A percentile compares a stretch with the other conserved stretches of the same genome.
Evolutionary conservation across 225 moss, liverwort and hornwort genomes (phyloP).

Genomic region (Bryum argenteum): DNA sequence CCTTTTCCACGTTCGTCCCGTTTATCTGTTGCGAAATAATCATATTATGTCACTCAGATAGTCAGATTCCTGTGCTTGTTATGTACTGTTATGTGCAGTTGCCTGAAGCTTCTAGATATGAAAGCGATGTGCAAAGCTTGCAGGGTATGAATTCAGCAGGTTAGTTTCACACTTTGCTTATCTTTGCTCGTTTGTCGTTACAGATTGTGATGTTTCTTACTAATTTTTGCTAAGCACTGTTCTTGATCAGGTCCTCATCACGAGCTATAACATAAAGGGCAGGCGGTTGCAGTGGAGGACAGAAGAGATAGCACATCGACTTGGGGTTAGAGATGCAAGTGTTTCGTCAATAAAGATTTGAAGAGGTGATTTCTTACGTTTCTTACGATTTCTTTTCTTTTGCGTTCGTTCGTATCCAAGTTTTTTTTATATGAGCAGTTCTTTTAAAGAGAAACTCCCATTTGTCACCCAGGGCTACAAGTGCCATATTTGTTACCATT

Average conservation of each 20-base stretch:
- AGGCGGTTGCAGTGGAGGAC: constrained; percentile 15
- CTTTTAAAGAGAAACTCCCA: no score
- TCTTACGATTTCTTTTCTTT: constrained; percentile 10
- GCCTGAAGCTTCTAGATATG: constrained; percentile 56
- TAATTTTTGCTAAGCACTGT: neutral
- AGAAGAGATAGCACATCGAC: constrained; percentile 19
- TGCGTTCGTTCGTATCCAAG: neutral
- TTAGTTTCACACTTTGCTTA: constrained; percentile 51
- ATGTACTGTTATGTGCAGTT: constrained; percentile 67
- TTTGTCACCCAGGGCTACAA: no score
- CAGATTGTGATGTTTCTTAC: no score
- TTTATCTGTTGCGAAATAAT: no score
- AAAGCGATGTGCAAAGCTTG: constrained; percentile 62
- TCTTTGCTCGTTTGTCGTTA: no score
- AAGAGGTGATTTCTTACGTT: neutral
- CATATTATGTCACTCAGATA: no score
- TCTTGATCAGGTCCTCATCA: constrained; percentile 23
- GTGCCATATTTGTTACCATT: no score
- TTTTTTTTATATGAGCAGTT: no score
- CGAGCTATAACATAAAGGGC: constrained; percentile 31
- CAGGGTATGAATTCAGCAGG: constrained; percentile 70
- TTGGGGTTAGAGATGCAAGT: no score
- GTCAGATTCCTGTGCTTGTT: constrained; percentile 23
- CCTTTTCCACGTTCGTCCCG: constrained; percentile 12
- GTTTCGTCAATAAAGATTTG: constrained; percentile 23